Base-by-base conservation (phyloP, 2,329 filamentous ascomycete genomes). In the Penicillium olsonii region DNA sequence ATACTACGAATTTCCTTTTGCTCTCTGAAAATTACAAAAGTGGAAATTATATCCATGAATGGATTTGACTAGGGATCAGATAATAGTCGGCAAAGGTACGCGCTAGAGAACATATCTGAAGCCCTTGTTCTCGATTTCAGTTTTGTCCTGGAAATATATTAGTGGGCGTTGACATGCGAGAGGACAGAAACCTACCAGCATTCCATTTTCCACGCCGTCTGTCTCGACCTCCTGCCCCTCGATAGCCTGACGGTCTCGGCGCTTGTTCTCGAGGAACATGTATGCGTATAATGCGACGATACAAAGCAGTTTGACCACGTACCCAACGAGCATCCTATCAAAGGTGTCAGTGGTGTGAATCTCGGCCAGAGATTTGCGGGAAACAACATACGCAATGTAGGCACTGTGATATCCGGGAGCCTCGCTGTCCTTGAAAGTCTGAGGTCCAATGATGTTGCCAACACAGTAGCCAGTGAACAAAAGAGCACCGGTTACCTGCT, bases 181-280 rank as follows among this genome's bases (percentile, higher is more conserved):
- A 2, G 8, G 10, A 35, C 10, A 24, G 8, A 24, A 20, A 15
- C 53, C 56, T 57, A 56, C 80, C 53, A 75, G 68, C 79, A 83
- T 82, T 1, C 79, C 79, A 45, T 68, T 71, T 59, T 83, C 79
- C 27, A 83, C 74, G 0, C 77, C 79, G 34, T 76, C 73, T 40
- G 69, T 73, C 57, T 80, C 78, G 37, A 77, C 72, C 26, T 77
- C 73, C 4, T 70, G 68, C 7, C 38, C 50, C 17, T 56, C 57
- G 63, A 68, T 4, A 71, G 54, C 75, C 37, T 77, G 75, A 0
- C 73, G 63, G 61, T 84, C 81, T 19, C 81, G 67, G 50, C 74
- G 75, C 63, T 78, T 80, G 62, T 84, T 84, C 12, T 73, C 73
- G 2, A 67, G 60, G 57, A 70, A 80, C 80, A 83, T 83, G 55